Evolutionary conservation across 129 eudicot species (phyloP), one percentile per base, ranked within the genome.

Genomic region (Cynara cardunculus): DNA sequence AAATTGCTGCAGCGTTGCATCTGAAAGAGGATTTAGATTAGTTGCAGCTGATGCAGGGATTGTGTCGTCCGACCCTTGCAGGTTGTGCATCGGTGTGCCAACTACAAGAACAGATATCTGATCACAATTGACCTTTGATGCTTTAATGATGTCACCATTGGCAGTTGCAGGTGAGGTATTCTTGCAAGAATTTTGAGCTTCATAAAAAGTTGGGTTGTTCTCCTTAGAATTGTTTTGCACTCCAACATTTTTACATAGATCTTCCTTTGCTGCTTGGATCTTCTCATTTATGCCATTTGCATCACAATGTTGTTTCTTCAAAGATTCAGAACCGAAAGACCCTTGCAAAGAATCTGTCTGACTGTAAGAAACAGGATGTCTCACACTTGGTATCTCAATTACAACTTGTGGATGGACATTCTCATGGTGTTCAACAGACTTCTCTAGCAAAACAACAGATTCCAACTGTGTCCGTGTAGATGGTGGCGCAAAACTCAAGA

Each of bases 361-460:
- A 65, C 32, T 66, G 39, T 65, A 67, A 25, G 80, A 62, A 25
- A 37, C 75, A 77, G 72, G 44, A 14, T 86, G 81, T 12, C 74
- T 84, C 46, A 37, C 39, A 22, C 73, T 81, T 34, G 49, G 74
- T 67, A 87, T 49, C 84, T 85, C 82, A 56, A 39, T 62, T 28
- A 76, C 85, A 26, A 69, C 78, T 67, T 82, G 84, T 32, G 86
- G 59, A 65, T 74, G 44, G 76, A 16, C 53, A 86, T 86, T 79
- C 32, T 88, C 87, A 69, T 81, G 87, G 30, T 74, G 44, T 66
- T 59, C 85, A 70, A 69, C 44, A 37, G 72, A 81, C 71, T 74
- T 85, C 61, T 87, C 90, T 41, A 72, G 84, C 59, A 74, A 39
- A 32, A 81, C 82, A 71, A 79, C 80, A 44, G 82, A 27, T 24